Conservation (phyloP, 1,284 basidiomycete genomes). For the Athelia psychrophila region DNA sequence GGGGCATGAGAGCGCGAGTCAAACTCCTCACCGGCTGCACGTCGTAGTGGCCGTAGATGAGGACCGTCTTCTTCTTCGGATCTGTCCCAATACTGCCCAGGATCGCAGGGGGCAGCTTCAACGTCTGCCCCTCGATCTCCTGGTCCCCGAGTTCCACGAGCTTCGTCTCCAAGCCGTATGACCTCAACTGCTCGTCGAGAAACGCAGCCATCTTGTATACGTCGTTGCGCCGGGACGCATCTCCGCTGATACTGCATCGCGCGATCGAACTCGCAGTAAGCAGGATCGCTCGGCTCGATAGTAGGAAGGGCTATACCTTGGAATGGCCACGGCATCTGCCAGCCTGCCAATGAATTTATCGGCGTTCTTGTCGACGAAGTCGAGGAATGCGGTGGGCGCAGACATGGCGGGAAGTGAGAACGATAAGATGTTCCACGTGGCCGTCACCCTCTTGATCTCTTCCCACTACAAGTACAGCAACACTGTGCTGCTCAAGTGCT, state of each 20-base stretch:
- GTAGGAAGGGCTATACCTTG: conserved; percentile 57
- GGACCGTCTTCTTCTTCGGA: conserved; percentile 86
- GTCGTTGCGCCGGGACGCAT: conserved; percentile 65
- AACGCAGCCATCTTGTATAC: conserved; percentile 84
- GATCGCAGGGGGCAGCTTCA: conserved; percentile 86
- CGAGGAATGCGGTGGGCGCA: conserved; percentile 41
- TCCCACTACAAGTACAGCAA: too few species aligned
- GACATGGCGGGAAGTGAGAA: conserved; percentile 29
- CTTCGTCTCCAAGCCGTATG: conserved; percentile 74
- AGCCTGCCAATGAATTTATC: conserved; percentile 77
- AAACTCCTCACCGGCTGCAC: conserved; percentile 72
- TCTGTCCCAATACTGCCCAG: conserved; percentile 85
- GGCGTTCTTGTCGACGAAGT: conserved; percentile 67
- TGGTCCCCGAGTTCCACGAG: conserved; percentile 82
- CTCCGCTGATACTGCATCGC: conserved; percentile 58
- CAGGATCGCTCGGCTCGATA: background rate
- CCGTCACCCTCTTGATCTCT: too few species aligned
- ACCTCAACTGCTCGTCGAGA: conserved; percentile 70
- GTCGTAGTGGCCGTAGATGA: conserved; percentile 91
- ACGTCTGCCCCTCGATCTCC: conserved; percentile 72
- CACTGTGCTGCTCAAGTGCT: too few species aligned
- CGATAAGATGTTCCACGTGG: too few species aligned
- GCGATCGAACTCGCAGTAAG: background rate
- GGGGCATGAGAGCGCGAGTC: background rate
- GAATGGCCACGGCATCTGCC: conserved; percentile 83